Conservation (phyloP, 805 yeast species). For the Torulaspora quercuum region DNA sequence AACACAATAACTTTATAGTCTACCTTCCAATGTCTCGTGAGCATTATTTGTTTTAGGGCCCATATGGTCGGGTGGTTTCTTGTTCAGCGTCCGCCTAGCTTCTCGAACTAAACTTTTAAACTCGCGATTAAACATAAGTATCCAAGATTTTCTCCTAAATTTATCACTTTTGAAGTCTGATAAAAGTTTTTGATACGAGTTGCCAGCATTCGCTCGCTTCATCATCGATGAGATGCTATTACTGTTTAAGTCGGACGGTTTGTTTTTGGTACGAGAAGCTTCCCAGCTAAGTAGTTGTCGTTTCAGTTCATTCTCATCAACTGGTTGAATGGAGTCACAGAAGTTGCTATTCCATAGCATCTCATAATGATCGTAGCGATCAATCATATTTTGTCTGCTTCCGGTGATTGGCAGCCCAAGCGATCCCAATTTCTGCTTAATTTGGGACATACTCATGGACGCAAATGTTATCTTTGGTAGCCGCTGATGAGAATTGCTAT, state of each 20-base stretch:
- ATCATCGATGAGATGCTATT: constrained; percentile 24
- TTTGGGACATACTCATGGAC: constrained; percentile 53
- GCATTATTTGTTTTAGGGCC: background rate
- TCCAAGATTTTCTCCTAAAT: constrained; percentile 48
- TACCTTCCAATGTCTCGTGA: too few species aligned
- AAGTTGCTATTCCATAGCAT: constrained; percentile 74
- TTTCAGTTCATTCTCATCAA: constrained; percentile 50
- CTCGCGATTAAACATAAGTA: constrained; percentile 39
- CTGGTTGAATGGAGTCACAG: constrained; percentile 65
- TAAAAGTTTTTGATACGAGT: constrained; percentile 25
- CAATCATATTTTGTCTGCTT: constrained; percentile 56
- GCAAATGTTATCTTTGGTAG: constrained; percentile 64
- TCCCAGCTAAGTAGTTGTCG: constrained; percentile 70
- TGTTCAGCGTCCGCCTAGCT: constrained; percentile 37
- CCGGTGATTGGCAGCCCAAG: constrained; percentile 62
- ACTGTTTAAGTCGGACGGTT: constrained; percentile 21
- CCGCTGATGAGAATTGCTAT: constrained; percentile 34
- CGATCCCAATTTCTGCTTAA: constrained; percentile 56
- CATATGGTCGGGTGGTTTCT: constrained; percentile 7
- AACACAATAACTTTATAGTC: too few species aligned
- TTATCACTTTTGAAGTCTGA: constrained; percentile 43
- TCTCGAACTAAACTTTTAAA: constrained; percentile 39
- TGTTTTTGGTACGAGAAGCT: constrained; percentile 26
- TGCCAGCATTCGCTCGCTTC: constrained; percentile 42
- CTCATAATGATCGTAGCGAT: constrained; percentile 72